phyloP scores from a whole-genome alignment of 2,329 filamentous ascomycete genomes.

The Pseudogymnoascus sp. region DNA sequence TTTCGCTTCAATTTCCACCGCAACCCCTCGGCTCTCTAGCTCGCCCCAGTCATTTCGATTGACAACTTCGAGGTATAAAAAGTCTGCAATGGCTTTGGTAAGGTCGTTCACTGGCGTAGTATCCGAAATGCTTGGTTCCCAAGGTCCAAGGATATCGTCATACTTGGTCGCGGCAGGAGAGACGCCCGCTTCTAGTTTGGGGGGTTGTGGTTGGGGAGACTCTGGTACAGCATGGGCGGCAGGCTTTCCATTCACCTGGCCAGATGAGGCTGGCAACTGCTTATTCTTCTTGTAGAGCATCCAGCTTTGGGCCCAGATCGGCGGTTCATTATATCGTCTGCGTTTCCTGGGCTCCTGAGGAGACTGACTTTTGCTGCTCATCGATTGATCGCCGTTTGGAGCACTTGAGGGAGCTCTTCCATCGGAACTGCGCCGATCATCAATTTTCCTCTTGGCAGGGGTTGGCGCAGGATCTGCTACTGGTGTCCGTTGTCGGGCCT shows the following conservation, averaged over 20 bases:
- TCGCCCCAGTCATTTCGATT: conserved; percentile 58
- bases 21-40: conserved; percentile 56
- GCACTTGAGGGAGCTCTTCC: conserved; percentile 21
- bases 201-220: background rate
- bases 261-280: conserved; percentile 23
- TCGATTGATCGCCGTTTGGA: conserved; percentile 13
- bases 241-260: background rate
- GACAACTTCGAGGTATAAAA: conserved; percentile 67
- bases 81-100: conserved; percentile 71
- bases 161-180: background rate
- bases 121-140: conserved; percentile 64
- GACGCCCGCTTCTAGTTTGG: conserved; percentile 14
- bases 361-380: conserved; percentile 1
- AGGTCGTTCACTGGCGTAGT: conserved; percentile 67
- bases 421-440: conserved; percentile 30
- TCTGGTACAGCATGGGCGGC: conserved; percentile 15
- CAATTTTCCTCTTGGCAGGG: conserved; percentile 43
- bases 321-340: conserved; percentile 41
- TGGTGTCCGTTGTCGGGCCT: conserved; percentile 23
- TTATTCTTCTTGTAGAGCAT: conserved; percentile 10
- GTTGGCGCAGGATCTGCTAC: conserved; percentile 32
- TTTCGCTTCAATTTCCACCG: conserved; percentile 92
- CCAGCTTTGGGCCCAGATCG: conserved; percentile 37
- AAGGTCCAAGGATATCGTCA: conserved; percentile 40
- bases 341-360: conserved; percentile 3